Base-by-base conservation (phyloP, 371 early-diverging fungal genomes). In the Mucor ambiguus region DNA sequence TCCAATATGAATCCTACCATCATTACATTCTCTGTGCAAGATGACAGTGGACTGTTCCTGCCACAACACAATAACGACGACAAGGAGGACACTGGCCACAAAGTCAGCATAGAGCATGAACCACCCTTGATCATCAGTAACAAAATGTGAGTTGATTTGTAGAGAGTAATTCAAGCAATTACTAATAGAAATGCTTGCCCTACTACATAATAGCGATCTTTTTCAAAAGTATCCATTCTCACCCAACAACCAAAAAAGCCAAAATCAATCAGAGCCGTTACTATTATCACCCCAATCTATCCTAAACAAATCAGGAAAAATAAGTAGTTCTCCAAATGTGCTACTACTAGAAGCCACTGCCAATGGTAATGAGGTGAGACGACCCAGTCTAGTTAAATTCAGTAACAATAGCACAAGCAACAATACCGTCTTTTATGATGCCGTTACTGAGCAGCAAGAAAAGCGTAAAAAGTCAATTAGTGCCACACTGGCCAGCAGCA, bases 301-400 rank as follows among this genome's bases (percentile, higher is more conserved):
- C 11, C 29, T 54, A 28, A 26, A 54, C 16, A 28, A 54, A 18
- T 8, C 46, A 46, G 46, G 46, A 46, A n/a, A 46, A 22, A 22
- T 9, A 7, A 22, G 46, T 11, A 46, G 46, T 9, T 46, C 46
- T 9, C 46, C 46, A 22, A 46, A 46, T 46, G 46, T 46, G 22
- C 20, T 46, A 22, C 46, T 46, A 10, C 10, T 9, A 46, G 22
- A 20, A 41, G 41, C 41, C 29, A 14, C 10, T 14, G 10, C 22
- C 26, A 11, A 26, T 18, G 26, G 18, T 16, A 54, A 18, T 11
- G 29, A 60, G 10, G 6, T 18, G 18, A 24, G 44, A 43, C 24
- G 60, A 30, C 60, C 60, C 18, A 43, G 44, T 14, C 26, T 41
- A 28, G 37, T 59, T 16, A 59, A 26, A 18, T 59, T 59, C 44